These are phyloP conservation scores for Gnomoniopsis smithogilvyi DNA, from an alignment of 2,329 filamentous ascomycete species.

Conservation along the genomic window DNA sequence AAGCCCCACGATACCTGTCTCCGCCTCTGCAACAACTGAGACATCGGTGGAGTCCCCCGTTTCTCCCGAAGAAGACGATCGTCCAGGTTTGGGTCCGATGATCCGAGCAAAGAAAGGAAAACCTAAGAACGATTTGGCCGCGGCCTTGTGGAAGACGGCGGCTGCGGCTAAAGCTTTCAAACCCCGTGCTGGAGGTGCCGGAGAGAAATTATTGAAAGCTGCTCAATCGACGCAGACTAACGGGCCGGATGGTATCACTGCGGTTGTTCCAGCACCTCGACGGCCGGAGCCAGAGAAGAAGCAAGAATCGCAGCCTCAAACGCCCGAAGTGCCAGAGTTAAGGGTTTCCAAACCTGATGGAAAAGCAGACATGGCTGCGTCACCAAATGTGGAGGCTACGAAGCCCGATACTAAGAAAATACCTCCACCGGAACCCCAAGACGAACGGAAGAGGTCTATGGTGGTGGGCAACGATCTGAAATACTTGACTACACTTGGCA, in stretches of 20 bases:
- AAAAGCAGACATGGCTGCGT: slow-evolving; percentile 30
- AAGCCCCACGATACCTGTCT: slow-evolving; percentile 19
- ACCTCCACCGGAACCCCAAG: slow-evolving; percentile 31
- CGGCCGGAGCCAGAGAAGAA: slow-evolving; percentile 40
- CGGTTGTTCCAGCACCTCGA: slow-evolving; percentile 78
- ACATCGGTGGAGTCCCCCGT: slow-evolving; percentile 25
- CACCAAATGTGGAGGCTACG: neutral
- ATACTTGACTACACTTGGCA: slow-evolving; percentile 73
- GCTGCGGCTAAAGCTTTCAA: slow-evolving; percentile 73
- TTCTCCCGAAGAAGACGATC: slow-evolving; percentile 35
- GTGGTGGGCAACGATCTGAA: slow-evolving; percentile 72
- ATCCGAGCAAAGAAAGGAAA: slow-evolving; percentile 76
- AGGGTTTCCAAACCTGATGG: slow-evolving; percentile 46
- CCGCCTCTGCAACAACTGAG: slow-evolving; percentile 22
- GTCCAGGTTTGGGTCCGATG: slow-evolving; percentile 88
- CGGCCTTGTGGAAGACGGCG: slow-evolving; percentile 76
- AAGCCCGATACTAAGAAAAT: slow-evolving; percentile 23
- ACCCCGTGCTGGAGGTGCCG: slow-evolving; percentile 82
- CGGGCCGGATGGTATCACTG: slow-evolving; percentile 84
- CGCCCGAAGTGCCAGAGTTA: slow-evolving; percentile 48
- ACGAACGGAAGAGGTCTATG: slow-evolving; percentile 56
- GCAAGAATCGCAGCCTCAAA: slow-evolving; percentile 24
- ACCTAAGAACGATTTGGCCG: slow-evolving; percentile 70
- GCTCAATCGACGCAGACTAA: slow-evolving; percentile 55
- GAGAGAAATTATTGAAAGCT: slow-evolving; percentile 59